Percentiles rank a stretch among this genome's conserved stretches.
Evolutionary conservation across 78 protist species (phyloP).

Genomic region (Isochrysis galbana): DNA sequence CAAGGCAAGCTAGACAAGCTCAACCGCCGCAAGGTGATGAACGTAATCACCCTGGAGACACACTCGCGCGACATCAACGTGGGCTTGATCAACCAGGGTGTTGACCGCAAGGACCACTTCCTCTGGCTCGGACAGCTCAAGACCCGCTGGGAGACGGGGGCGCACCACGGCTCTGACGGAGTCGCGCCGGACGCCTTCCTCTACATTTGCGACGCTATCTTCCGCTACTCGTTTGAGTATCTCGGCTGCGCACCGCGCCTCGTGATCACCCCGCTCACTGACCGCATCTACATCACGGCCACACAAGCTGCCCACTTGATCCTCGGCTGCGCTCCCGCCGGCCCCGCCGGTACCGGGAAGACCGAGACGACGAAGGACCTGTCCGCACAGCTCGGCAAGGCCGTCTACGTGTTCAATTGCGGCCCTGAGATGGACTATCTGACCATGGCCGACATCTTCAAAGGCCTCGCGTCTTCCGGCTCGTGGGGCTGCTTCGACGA

Average conservation of each 20-base stretch:
- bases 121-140: slow-evolving; percentile 68
- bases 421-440: slow-evolving; percentile 79
- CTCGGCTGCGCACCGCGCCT: slow-evolving; percentile 82
- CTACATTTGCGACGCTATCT: slow-evolving; percentile 71
- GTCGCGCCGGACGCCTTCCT: slow-evolving; percentile 64
- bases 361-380: slow-evolving; percentile 87
- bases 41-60: slow-evolving; percentile 83
- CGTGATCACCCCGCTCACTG: slow-evolving; percentile 92
- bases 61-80: slow-evolving; percentile 83
- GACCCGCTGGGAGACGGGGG: slow-evolving; percentile 24
- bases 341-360: slow-evolving; percentile 96
- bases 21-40: slow-evolving; percentile 55
- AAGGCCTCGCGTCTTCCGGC: slow-evolving; percentile 82
- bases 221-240: slow-evolving; percentile 79
- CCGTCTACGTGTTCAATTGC: slow-evolving; percentile 79
- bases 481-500: slow-evolving; percentile 90
- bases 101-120: slow-evolving; percentile 37
- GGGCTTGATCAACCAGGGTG: slow-evolving; percentile 55
- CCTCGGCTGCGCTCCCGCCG: slow-evolving; percentile 93
- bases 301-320: slow-evolving; percentile 80
- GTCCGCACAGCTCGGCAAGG: slow-evolving; percentile 47
- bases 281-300: slow-evolving; percentile 91
- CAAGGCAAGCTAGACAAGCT: slow-evolving; percentile 81
- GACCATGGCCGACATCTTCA: slow-evolving; percentile 73
- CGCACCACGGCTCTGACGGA: slow-evolving; percentile 20